A percentile compares a stretch with the other conserved stretches of the same genome.
Conservation (phyloP, 192 early-diverging fungal species). For the Coemansia sp. region DNA sequence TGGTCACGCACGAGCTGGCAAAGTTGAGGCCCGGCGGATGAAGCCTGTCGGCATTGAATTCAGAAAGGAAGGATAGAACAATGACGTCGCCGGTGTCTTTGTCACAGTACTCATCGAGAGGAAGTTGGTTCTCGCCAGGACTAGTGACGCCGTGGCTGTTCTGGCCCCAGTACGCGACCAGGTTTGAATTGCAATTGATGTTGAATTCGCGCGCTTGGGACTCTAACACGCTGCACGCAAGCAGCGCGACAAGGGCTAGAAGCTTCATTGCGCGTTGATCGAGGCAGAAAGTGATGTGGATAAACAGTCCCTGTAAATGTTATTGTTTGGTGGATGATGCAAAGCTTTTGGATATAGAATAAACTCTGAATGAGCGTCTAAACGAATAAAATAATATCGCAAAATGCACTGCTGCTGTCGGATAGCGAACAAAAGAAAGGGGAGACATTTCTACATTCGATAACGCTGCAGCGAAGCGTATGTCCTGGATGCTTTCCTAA, state of each 20-base stretch:
- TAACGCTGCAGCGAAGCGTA: neutral
- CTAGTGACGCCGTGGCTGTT: conserved; percentile 58
- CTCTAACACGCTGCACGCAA: conserved; percentile 17
- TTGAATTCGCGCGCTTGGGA: conserved; percentile 48
- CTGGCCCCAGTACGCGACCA: conserved; percentile 63
- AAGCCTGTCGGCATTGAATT: conserved; percentile 62
- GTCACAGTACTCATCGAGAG: conserved; percentile 63
- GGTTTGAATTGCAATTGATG: conserved; percentile 53
- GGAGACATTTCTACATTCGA: neutral
- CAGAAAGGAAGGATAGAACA: conserved; percentile 64
- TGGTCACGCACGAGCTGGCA: conserved; percentile 62
- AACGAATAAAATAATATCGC: neutral
- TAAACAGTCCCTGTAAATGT: neutral
- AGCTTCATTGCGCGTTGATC: conserved; percentile 17
- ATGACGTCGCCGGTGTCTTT: conserved; percentile 55
- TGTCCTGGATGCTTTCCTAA: neutral
- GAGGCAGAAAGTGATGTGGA: neutral
- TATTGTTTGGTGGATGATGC: too few relatives aligned
- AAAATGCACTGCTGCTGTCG: neutral
- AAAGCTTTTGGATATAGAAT: neutral
- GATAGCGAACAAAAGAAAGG: neutral
- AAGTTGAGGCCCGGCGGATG: conserved; percentile 68
- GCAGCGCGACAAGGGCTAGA: conserved; percentile 14
- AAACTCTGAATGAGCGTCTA: neutral
- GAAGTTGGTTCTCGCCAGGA: conserved; percentile 49